Base-by-base conservation (phyloP, 2,329 filamentous ascomycete species). In the Rutstroemia sp. region DNA sequence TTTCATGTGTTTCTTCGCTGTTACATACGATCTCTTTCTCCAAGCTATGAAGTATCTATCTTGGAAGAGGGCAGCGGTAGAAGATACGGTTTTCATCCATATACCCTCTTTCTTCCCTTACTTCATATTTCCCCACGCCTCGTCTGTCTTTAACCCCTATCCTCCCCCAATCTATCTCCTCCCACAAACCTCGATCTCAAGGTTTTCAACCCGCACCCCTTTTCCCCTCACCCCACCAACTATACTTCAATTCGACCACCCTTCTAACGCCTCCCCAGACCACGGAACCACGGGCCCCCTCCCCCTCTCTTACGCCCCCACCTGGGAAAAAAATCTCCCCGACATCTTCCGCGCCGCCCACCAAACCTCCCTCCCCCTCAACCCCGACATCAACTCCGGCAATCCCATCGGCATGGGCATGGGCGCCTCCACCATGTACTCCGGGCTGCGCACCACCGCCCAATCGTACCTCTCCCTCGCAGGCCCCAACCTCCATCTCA, bases 341-440 rank as follows among this genome's bases (percentile, higher is more conserved):
- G 69, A 70, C 0, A 61, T 78, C 34, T 65, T 79, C 44, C 74
- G 80, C 58, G 67, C 74, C 6, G 78, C 79, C 42, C 72, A 78
- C 57, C 66, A 78, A 39, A 71, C 73, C 23, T 80, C 80, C 0
- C 71, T 77, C 38, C 69, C 73, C 0, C 60, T 75, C 18, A 83
- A 83, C 58, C 71, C 72, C 0, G 81, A 84, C 60, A 73, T 80
- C 41, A 84, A 85, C 59, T 78, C 76, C 7, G 82, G 82, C 0
- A 74, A 84, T 62, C 80, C 79, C 0, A 71, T 83, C 30, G 82
- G 82, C 3, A 75, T 84, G 69, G 74, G 74, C 1, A 67, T 77
- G 45, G 63, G 74, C 16, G 75, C 79, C 59, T 77, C 75, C 48
- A 80, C 79, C 10, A 72, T 76, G n/a, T 64, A 72, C 25, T 70